These are phyloP conservation scores for Alternaria alternata DNA, from an alignment of 2,329 filamentous ascomycete species.

Conservation along the genomic window DNA sequence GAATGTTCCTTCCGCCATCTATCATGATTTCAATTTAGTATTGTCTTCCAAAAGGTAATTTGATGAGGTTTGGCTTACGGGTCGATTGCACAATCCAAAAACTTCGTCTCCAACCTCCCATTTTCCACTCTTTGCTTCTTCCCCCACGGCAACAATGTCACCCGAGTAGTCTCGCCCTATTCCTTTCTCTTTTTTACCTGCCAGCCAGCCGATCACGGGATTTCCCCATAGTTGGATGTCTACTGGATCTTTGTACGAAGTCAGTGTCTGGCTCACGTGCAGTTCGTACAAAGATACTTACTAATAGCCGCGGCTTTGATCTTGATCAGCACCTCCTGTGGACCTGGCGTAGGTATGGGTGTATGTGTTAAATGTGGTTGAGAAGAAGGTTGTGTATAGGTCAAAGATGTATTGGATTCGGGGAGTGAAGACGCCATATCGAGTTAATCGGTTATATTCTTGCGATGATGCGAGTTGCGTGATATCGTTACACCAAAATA, in stretches of 20 bases:
- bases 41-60: background rate
- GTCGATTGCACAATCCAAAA: conserved; percentile 34
- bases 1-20: conserved; percentile 41
- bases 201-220: conserved; percentile 39
- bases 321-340: conserved; percentile 48
- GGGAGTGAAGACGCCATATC: conserved; percentile 22
- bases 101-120: conserved; percentile 38
- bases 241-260: conserved; percentile 45
- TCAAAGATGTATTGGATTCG: conserved; percentile 35
- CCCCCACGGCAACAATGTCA: conserved; percentile 46
- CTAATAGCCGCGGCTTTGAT: conserved; percentile 57
- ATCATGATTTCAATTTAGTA: background rate
- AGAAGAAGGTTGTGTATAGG: conserved; percentile 35
- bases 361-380: conserved; percentile 33
- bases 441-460: background rate
- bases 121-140: conserved; percentile 20
- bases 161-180: conserved; percentile 59
- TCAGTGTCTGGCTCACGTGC: background rate
- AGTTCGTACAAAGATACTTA: background rate
- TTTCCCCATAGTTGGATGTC: conserved; percentile 50
- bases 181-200: conserved; percentile 41
- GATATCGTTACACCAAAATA: background rate
- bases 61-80: conserved; percentile 8
- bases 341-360: conserved; percentile 20
- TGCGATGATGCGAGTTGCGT: background rate